Evolutionary conservation across 306 rosid species (phyloP), one percentile per base, ranked within the genome.

Genomic region (Pachyrhizus erosus): DNA sequence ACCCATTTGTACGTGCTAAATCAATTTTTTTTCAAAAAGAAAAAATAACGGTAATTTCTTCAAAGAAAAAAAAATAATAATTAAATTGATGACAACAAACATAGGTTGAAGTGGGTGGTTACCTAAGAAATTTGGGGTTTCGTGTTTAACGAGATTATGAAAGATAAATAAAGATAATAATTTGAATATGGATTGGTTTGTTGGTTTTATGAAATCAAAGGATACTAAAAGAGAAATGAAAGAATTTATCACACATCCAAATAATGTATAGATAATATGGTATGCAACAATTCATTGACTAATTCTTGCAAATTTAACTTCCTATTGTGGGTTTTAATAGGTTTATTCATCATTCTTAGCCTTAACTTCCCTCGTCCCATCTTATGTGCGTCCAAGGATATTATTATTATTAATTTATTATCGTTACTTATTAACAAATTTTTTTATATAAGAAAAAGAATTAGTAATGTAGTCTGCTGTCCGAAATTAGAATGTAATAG

Each of bases 291-390:
- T 43, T 84, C 9, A 26, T 80, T 60, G 78, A 71, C 83, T 60
- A 83, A 77, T 58, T 76, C 21, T 76, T 62, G 39, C 62, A 80
- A 58, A 76, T 40, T 76, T 71, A 65, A 70, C 62, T 65, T 51
- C 7, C 23, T 27, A 42, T 5, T 24, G 6, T 64, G 18, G 49
- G 34, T 60, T 74, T 48, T 61, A 31, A 75, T 60, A 75, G 76
- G 87, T 1, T 3, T 3, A 21, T 23, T 57, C 5, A 20, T 21
- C 5, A 4, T 20, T 57, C 34, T 23, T 2, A 1, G 1, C 39
- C 13, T 49, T 31, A 46, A 52, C 76, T 46, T 7, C 75, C 11
- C 5, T 54, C 77, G 11, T 48, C 26, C 1, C 27, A 31, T 9
- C 20, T 55, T 55, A 75, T 75, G 70, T 75, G 80, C 49, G 34